Base-by-base conservation (phyloP, 2,329 filamentous ascomycete species). In the Paecilomyces sp. region DNA sequence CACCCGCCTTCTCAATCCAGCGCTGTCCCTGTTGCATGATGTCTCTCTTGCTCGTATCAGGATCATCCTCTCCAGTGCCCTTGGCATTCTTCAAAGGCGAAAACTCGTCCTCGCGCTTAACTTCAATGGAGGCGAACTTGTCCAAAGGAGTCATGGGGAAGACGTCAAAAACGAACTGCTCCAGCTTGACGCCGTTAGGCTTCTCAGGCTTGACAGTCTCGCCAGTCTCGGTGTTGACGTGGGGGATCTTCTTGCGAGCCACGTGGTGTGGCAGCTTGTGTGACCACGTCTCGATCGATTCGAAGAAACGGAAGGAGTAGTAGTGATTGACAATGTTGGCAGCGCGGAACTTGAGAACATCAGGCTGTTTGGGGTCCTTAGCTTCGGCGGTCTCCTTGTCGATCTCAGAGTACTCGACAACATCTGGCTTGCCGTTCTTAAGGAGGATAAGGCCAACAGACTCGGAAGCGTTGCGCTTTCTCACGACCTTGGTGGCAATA, bases 301-400 rank as follows among this genome's bases (percentile, higher is more conserved):
- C 89, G 55, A 99, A 84, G 84, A 97, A 97, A 66, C 84, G 80
- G 82, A 92, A 93, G 54, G 91, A 96, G 82, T 99, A 99, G 85
- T 97, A 99, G 83, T 99, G 94, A 83, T 99, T 99, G 79, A 99
- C 94, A 68, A 99, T 99, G 82, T 99, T 99, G 71, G 93, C 94
- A 60, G 94, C 93, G 63, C 94, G 89, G 87, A 96, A 97, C 78
- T 93, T 95, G 73, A 99, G 87, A 58, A 97, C 82, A 60, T 85
- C 87, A 2, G 85, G 81, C 70, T 96, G 87, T 76, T 90, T 90
- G 58, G 88, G 78, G 72, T 99, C 94, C 72, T 88, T 85, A 65
- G 92, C 93, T 77, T 95, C 91, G 60, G 93, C 90, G n/a, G 91
- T 94, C 63, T 86, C 88, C 65, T 85, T 79, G 80, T 95, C 90